Evolutionary conservation across 768 basidiomycete species (phyloP).

Genomic region (Russula foetens): DNA sequence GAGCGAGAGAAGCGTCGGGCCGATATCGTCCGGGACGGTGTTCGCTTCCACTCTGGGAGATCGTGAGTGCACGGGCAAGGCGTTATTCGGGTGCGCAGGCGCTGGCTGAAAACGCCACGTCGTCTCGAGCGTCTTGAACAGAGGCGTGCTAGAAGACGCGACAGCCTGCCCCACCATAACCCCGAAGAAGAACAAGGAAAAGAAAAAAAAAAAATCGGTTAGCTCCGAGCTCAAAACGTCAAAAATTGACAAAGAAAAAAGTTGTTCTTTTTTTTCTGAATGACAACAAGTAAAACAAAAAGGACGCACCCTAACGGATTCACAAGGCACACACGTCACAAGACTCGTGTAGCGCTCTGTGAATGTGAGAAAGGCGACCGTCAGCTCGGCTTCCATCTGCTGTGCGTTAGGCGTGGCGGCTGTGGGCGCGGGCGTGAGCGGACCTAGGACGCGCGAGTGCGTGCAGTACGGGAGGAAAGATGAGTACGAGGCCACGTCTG

Average conservation of each 20-base stretch:
- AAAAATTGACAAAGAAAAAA: not conserved
- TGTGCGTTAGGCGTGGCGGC: constrained; percentile 15
- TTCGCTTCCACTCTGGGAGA: not conserved
- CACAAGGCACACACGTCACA: constrained; percentile 71
- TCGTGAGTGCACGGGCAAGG: not conserved
- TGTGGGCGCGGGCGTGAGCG: constrained; percentile 23
- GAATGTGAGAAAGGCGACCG: constrained; percentile 82
- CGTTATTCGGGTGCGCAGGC: constrained; percentile 18
- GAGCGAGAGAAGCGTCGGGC: constrained; percentile 74
- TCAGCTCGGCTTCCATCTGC: constrained; percentile 76
- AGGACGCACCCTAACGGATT: constrained; percentile 66
- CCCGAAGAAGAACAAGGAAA: too few species aligned
- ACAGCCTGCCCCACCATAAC: constrained; percentile 46
- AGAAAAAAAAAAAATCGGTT: not conserved
- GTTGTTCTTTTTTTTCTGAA: not conserved
- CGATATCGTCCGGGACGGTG: constrained; percentile 21
- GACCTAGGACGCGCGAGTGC: constrained; percentile 52
- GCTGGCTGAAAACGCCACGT: constrained; percentile 65
- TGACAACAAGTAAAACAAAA: constrained; percentile 1
- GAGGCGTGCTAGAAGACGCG: constrained; percentile 58
- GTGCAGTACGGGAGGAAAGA: constrained; percentile 87
- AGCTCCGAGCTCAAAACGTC: too few species aligned
- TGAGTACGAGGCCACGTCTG: constrained; percentile 81
- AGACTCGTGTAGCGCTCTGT: constrained; percentile 81
- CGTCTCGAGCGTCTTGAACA: constrained; percentile 67